These are phyloP conservation scores for Neonectria neomacrospora DNA, from an alignment of 2,329 filamentous ascomycete genomes.

Conservation along the genomic window DNA sequence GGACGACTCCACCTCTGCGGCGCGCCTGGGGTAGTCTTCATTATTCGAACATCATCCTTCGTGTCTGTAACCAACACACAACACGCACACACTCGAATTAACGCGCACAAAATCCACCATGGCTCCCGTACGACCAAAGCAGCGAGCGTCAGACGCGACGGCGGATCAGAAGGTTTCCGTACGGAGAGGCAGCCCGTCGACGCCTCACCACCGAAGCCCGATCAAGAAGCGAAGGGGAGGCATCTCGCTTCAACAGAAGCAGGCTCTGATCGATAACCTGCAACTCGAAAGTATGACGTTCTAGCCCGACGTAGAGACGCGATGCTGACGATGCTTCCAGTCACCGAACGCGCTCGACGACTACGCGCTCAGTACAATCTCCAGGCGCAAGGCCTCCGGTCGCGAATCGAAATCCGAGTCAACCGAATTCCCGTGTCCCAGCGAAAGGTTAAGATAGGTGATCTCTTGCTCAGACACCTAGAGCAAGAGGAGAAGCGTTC, in stretches of 20 bases:
- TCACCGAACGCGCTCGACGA: slow-evolving; percentile 87
- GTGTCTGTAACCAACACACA: slow-evolving; percentile 11
- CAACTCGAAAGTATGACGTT: slow-evolving; percentile 80
- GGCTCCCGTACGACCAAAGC: slow-evolving; percentile 58
- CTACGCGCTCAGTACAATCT: slow-evolving; percentile 89
- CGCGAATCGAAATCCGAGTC: slow-evolving; percentile 90
- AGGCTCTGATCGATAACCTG: slow-evolving; percentile 87
- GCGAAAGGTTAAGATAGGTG: slow-evolving; percentile 83
- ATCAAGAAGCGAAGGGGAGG: slow-evolving; percentile 70
- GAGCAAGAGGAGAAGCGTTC: slow-evolving; percentile 57
- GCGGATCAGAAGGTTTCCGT: slow-evolving; percentile 38
- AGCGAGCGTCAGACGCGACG: slow-evolving; percentile 44
- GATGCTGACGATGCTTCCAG: slow-evolving; percentile 57
- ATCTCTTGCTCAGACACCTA: slow-evolving; percentile 70
- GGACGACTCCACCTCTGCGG: slow-evolving; percentile 36
- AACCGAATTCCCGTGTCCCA: slow-evolving; percentile 88
- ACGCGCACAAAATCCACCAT: slow-evolving; percentile 49
- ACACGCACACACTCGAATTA: slow-evolving; percentile 25
- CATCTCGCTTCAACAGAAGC: slow-evolving; percentile 79
- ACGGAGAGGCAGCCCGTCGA: slow-evolving; percentile 49
- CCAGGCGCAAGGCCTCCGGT: slow-evolving; percentile 85
- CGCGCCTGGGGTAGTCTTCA: slow-evolving; percentile 38
- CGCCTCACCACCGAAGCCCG: slow-evolving; percentile 64
- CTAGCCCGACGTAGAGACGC: slow-evolving; percentile 28
- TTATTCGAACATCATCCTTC: slow-evolving; percentile 27